phyloP scores from a whole-genome alignment of 2,329 filamentous ascomycete species.

The Aspergillus chevalieri region DNA sequence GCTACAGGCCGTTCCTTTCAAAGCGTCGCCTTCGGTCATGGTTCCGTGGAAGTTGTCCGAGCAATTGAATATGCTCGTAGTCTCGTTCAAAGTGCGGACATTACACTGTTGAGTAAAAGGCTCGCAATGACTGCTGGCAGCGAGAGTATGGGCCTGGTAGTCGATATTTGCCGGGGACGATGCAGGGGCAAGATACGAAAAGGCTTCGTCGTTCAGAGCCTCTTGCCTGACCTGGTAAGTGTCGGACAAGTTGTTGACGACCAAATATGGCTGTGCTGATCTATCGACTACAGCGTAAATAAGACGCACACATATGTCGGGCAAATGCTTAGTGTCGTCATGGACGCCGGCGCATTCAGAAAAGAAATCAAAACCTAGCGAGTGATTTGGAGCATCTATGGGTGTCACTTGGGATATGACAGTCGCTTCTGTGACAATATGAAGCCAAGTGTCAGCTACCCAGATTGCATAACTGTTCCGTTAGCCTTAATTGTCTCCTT shows the following conservation, averaged over 20 bases:
- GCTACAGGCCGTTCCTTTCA: background rate
- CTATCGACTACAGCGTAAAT: background rate
- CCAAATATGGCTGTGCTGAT: background rate
- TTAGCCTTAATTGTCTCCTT: background rate
- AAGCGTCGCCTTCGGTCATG: background rate
- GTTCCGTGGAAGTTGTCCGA: background rate
- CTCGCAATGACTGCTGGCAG: background rate
- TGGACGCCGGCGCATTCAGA: background rate
- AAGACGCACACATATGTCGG: background rate
- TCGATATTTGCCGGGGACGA: background rate
- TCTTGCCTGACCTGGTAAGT: background rate
- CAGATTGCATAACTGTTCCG: background rate
- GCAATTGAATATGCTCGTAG: background rate
- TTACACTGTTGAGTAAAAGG: background rate
- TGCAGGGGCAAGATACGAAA: background rate
- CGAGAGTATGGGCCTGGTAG: background rate
- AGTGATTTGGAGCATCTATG: background rate
- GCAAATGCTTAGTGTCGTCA: background rate
- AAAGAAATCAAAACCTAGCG: background rate
- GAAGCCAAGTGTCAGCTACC: background rate
- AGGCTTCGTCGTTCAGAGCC: background rate
- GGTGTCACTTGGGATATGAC: background rate
- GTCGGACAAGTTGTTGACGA: background rate
- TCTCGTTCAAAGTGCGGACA: background rate
- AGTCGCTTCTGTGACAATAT: background rate